phyloP scores from a whole-genome alignment of 2,329 filamentous ascomycete species.

The Aureobasidium lini region DNA sequence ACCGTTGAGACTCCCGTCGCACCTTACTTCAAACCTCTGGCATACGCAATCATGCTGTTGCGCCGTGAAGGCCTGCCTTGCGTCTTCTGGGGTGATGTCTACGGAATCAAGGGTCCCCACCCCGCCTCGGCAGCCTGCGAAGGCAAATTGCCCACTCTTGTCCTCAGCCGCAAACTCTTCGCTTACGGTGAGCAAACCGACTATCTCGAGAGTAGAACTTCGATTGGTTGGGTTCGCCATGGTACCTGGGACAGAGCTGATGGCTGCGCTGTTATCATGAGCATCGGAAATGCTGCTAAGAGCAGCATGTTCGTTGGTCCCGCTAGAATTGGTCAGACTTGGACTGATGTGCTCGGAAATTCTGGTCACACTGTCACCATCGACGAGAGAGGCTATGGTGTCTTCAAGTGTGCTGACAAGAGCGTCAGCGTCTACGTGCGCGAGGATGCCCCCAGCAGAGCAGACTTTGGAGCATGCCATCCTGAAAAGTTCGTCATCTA shows the following conservation, averaged over 20 bases:
- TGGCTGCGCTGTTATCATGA: slow-evolving; percentile 29
- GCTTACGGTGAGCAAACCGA: slow-evolving; percentile 59
- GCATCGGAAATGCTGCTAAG: slow-evolving; percentile 41
- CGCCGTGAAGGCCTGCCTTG: slow-evolving; percentile 56
- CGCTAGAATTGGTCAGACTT: slow-evolving; percentile 43
- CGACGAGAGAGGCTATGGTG: slow-evolving; percentile 50
- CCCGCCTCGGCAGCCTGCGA: slow-evolving; percentile 39
- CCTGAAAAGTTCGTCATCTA: slow-evolving; percentile 14
- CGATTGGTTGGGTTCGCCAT: slow-evolving; percentile 53
- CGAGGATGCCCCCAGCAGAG: slow-evolving; percentile 45
- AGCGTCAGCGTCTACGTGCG: slow-evolving; percentile 58
- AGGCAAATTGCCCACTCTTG: slow-evolving; percentile 47
- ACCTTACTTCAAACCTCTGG: slow-evolving; percentile 62
- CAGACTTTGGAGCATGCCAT: slow-evolving; percentile 30
- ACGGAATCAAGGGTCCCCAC: slow-evolving; percentile 51
- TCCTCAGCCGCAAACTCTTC: slow-evolving; percentile 56
- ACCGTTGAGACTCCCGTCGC: slow-evolving; percentile 56
- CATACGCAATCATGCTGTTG: slow-evolving; percentile 64
- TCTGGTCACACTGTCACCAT: slow-evolving; percentile 51
- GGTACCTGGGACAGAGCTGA: slow-evolving; percentile 40
- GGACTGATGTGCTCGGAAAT: slow-evolving; percentile 56
- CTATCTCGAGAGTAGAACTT: slow-evolving; percentile 54
- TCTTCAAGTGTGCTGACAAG: slow-evolving; percentile 47
- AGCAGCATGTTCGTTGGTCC: slow-evolving; percentile 56
- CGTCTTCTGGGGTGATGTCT: slow-evolving; percentile 64